phyloP scores from a whole-genome alignment of 2,329 filamentous ascomycete species.

The Xylaria sp. region DNA sequence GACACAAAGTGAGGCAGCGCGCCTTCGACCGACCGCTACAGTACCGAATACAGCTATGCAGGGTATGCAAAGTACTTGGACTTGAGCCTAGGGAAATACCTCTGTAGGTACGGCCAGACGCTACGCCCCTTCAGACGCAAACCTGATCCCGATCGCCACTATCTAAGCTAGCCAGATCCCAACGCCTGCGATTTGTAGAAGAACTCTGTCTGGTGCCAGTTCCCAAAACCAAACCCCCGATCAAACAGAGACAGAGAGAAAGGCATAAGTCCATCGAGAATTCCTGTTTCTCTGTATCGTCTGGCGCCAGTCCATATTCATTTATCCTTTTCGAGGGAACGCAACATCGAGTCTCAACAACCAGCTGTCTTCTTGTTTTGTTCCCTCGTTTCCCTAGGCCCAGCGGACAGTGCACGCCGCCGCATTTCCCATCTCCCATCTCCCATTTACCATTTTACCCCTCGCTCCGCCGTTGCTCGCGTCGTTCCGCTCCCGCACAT shows the following conservation, averaged over 20 bases:
- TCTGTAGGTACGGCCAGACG: background rate
- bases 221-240: constrained; percentile 23
- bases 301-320: constrained; percentile 12
- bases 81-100: background rate
- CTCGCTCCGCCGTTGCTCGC: constrained; percentile 33
- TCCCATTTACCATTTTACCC: constrained; percentile 18
- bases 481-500: constrained; percentile 13
- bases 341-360: background rate
- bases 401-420: constrained; percentile 11
- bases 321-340: constrained; percentile 1
- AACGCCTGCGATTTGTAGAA: constrained; percentile 27
- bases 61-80: constrained; percentile 14
- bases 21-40: background rate
- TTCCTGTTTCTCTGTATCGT: constrained; percentile 25
- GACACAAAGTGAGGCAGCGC: background rate
- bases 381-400: background rate
- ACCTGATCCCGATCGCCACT: constrained; percentile 43
- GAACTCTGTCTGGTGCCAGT: constrained; percentile 19
- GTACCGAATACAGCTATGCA: background rate
- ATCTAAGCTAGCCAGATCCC: constrained; percentile 25
- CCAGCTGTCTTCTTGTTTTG: background rate
- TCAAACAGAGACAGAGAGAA: constrained; percentile 15
- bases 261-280: constrained; percentile 14
- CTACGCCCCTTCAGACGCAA: constrained; percentile 11
- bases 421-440: background rate